phyloP scores from a whole-genome alignment of 208 protist genomes.

The Leishmania martiniquensis region DNA sequence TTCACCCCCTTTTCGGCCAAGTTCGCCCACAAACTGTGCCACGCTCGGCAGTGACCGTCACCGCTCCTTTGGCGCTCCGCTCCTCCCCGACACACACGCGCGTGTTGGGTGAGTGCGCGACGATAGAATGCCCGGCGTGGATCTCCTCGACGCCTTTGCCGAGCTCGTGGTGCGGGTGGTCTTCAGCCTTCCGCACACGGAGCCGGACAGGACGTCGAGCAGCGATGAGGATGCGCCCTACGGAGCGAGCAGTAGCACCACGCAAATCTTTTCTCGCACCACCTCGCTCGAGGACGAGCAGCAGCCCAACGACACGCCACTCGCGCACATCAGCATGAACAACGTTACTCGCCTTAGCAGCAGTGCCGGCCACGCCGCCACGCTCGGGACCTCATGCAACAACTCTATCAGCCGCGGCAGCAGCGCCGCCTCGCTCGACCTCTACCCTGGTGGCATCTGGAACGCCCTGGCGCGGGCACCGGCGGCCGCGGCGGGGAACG shows the following conservation, averaged over 20 bases:
- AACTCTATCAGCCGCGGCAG: constrained; percentile 13
- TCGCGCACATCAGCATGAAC: not conserved
- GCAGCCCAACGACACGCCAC: not conserved
- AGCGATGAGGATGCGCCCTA: constrained; percentile 11
- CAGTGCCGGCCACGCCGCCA: not conserved
- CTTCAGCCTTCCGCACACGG: constrained; percentile 50
- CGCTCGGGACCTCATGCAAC: not conserved
- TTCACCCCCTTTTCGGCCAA: not conserved
- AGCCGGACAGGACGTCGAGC: constrained; percentile 4
- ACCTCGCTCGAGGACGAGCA: constrained; percentile 10
- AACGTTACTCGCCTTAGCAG: no score
- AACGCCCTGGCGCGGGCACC: constrained; percentile 13
- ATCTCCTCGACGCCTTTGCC: constrained; percentile 68
- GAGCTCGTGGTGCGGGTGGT: constrained; percentile 71
- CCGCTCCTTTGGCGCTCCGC: not conserved
- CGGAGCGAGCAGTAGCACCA: constrained; percentile 21
- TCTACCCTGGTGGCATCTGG: constrained; percentile 31
- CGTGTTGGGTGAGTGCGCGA: no score
- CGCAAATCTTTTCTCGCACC: constrained; percentile 17
- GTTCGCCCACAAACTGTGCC: no score
- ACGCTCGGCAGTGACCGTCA: not conserved
- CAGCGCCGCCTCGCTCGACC: constrained; percentile 31
- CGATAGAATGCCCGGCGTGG: constrained; percentile 47
- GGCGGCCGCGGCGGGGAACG: not conserved
- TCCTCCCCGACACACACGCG: not conserved